These are phyloP conservation scores for Diplodia intermedia DNA, from an alignment of 2,329 filamentous ascomycete genomes.

Conservation along the genomic window DNA sequence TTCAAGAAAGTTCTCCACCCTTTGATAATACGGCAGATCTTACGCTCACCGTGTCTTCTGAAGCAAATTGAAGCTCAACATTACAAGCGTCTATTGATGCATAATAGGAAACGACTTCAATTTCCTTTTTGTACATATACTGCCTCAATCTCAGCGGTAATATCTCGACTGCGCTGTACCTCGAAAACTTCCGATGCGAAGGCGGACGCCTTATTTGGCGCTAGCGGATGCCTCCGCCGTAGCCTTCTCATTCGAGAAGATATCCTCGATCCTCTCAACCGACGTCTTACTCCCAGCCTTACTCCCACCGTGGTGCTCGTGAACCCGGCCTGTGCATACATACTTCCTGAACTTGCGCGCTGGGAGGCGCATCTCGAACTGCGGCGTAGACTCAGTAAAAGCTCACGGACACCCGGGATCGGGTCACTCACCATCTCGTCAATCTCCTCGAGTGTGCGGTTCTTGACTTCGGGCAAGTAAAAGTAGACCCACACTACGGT, in stretches of 20 bases:
- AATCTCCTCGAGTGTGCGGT: conserved; percentile 45
- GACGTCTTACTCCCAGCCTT: conserved; percentile 28
- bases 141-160: not conserved
- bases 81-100: too few relatives aligned
- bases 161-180: not conserved
- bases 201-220: not conserved
- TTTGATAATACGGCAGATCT: too few relatives aligned
- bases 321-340: conserved; percentile 39
- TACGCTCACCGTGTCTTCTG: too few relatives aligned
- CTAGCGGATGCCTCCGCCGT: conserved; percentile 14
- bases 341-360: conserved; percentile 45
- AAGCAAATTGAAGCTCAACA: too few relatives aligned
- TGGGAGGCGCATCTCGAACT: conserved; percentile 41
- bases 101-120: too few relatives aligned
- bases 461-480: conserved; percentile 50
- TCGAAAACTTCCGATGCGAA: not conserved
- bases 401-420: not conserved
- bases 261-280: conserved; percentile 35
- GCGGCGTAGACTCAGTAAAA: not conserved
- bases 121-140: too few relatives aligned
- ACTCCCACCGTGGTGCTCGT: not conserved
- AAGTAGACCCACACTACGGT: conserved; percentile 44
- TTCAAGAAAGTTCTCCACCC: too few relatives aligned
- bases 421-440: conserved; percentile 40
- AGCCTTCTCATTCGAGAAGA: conserved; percentile 37